Evolutionary conservation across 768 basidiomycete species (phyloP).

Genomic region (Leccinum aurantiacum): DNA sequence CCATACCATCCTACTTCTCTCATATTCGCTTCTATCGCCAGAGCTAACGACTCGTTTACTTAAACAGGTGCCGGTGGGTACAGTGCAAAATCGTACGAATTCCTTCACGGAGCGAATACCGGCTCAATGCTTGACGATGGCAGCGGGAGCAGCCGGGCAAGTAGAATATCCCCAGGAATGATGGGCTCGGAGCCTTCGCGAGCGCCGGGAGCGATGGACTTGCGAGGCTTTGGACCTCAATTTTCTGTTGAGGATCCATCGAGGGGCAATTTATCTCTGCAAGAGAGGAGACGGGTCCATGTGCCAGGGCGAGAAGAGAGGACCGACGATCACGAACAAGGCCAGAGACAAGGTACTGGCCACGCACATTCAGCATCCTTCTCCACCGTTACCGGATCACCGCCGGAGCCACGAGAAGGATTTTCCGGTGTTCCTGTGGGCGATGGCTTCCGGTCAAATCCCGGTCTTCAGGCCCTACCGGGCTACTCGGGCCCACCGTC

Average conservation of each 20-base stretch:
- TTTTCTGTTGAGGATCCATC: not conserved
- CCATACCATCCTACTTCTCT: not conserved
- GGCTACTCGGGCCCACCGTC: constrained; percentile 4
- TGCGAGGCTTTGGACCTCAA: not conserved
- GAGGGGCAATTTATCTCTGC: not conserved
- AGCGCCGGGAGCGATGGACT: constrained; percentile 1
- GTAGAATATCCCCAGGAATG: constrained; percentile 18
- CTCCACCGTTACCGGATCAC: constrained; percentile 25
- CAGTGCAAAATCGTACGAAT: constrained; percentile 24
- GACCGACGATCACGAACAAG: not conserved
- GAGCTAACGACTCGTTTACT: not conserved
- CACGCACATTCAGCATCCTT: constrained; percentile 27
- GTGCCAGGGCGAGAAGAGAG: not conserved
- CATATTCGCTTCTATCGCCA: not conserved
- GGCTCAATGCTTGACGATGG: constrained; percentile 22
- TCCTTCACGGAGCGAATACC: constrained; percentile 20
- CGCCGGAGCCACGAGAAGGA: constrained; percentile 11
- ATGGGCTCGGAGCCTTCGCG: constrained; percentile 14
- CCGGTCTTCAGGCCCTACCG: constrained; percentile 3
- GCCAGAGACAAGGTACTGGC: not conserved
- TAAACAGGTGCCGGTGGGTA: constrained; percentile 18
- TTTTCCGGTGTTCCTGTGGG: not conserved
- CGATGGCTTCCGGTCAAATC: not conserved
- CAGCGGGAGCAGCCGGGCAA: constrained; percentile 9
- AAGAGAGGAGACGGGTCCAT: not conserved